Conservation (phyloP, 306 rosid genomes). For the Abrus pulchellus region DNA sequence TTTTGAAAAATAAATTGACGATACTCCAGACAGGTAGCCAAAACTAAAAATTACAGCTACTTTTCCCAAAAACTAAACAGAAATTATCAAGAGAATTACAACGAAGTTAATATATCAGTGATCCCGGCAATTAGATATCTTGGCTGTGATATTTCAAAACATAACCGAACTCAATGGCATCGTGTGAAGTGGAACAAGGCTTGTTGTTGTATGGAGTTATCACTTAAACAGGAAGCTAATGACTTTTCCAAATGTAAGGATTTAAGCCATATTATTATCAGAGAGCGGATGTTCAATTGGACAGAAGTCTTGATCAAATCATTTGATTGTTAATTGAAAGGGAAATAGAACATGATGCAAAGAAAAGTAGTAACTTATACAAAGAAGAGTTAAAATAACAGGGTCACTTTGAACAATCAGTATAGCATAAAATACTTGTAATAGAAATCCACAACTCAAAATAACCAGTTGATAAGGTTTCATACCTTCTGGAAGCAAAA, state of each 20-base stretch:
- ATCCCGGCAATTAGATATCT: neutral
- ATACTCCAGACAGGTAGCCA: slow-evolving; percentile 15
- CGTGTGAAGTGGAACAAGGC: too few relatives aligned
- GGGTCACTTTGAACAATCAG: neutral
- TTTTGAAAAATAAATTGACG: slow-evolving; percentile 11
- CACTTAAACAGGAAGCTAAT: neutral
- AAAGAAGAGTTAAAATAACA: slow-evolving; percentile 14
- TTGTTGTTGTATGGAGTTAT: neutral
- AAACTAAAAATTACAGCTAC: neutral
- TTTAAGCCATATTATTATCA: neutral
- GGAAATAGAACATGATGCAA: neutral
- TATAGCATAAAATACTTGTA: neutral
- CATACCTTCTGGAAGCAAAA: slow-evolving; percentile 93
- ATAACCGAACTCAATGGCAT: too few relatives aligned
- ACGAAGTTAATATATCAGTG: slow-evolving; percentile 12
- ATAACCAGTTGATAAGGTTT: slow-evolving; percentile 15
- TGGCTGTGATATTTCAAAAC: slow-evolving; percentile 20
- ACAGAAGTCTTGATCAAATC: slow-evolving; percentile 1
- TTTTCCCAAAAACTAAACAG: neutral
- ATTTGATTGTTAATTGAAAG: slow-evolving; percentile 17
- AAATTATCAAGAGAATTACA: slow-evolving; percentile 2
- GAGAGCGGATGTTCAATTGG: neutral
- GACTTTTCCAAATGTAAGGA: neutral
- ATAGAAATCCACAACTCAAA: neutral
- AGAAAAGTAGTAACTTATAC: neutral